A percentile compares a stretch with the other conserved stretches of the same genome.
phyloP scores from a whole-genome alignment of 2,329 filamentous ascomycete genomes.

The Alternaria sp. region DNA sequence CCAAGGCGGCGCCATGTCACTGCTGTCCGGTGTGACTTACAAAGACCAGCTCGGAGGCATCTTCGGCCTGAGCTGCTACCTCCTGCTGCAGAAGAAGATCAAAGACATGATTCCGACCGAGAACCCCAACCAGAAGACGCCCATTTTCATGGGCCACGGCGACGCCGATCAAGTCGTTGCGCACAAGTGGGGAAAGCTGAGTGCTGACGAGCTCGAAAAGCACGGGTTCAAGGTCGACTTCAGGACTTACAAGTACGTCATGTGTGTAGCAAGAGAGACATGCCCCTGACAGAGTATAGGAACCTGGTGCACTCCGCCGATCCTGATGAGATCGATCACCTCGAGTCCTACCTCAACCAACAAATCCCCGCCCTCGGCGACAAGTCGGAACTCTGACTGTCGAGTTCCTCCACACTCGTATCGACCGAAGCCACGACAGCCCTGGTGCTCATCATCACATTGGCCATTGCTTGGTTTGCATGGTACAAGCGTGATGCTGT shows the following conservation, averaged over 20 bases:
- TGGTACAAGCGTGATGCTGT: constrained; percentile 30
- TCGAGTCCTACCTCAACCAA: constrained; percentile 70
- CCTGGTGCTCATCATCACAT: constrained; percentile 34
- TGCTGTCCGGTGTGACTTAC: constrained; percentile 80
- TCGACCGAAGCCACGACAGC: constrained; percentile 28
- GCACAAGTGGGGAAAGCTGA: constrained; percentile 72
- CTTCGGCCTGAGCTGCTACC: constrained; percentile 82
- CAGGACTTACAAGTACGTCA: constrained; percentile 73
- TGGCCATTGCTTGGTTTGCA: constrained; percentile 37
- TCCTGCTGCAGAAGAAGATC: constrained; percentile 74
- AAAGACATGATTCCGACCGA: constrained; percentile 54
- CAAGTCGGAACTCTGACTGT: constrained; percentile 45
- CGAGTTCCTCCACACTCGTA: constrained; percentile 1
- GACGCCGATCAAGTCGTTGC: constrained; percentile 76
- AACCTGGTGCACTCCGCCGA: constrained; percentile 79
- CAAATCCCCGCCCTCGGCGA: constrained; percentile 60
- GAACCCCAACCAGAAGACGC: constrained; percentile 75
- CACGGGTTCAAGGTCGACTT: constrained; percentile 78
- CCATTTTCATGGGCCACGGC: constrained; percentile 92
- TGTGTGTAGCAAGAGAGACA: too few species aligned
- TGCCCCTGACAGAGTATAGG: constrained; percentile 52
- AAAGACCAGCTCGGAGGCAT: constrained; percentile 83
- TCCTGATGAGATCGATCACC: constrained; percentile 79
- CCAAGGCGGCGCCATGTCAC: constrained; percentile 85
- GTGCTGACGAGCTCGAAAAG: constrained; percentile 71